Evolutionary conservation across 1,139 yeast species (phyloP), one percentile per base, ranked within the genome.

Genomic region (Yamadazyma aaseri): DNA sequence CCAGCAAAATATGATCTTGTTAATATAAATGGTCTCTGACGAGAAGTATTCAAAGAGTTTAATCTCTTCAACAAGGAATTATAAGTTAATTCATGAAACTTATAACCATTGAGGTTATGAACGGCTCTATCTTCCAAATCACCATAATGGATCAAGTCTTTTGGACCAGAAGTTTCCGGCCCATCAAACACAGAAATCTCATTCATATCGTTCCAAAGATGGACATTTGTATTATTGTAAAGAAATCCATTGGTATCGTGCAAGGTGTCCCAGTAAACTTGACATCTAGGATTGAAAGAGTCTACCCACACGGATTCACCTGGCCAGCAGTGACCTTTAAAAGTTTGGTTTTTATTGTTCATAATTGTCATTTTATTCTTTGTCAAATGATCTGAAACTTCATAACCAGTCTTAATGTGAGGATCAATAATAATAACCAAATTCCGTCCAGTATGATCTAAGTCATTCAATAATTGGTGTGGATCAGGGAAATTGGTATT

Each of bases 151-250:
- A 90, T 49, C 28, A 76, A 64, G 56, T 89, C 95, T 50, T 83
- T 84, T 28, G 94, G 95, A 27, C 92, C 79, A 1, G 95, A 66
- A 1, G 96, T 87, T 56, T 92, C 99, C 1, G 97, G 96, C 0
- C 97, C 98, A 49, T 82, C 78, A 56, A 92, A 94, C 3, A 92
- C 84, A 0, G 97, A 86, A 0, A 97, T 97, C 59, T 92, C 99
- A 59, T 86, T 87, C 99, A 92, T 92, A 57, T 94, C 98, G 57
- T 92, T 94, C 99, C 99, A 92, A 20, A 94, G 65, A 50, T 83
- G 84, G 35, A 89, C 56, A 51, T 92, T 92, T 6, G 68, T 58
- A 6, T 60, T 47, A 22, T 71, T 63, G 0, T 81, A 79, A 44
- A 80, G 68, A 39, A 84, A 76, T 4, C 48, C 46, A 36, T 62